These are phyloP conservation scores for Lithospermum erythrorhizon DNA, from an alignment of 257 asterid species.

Conservation along the genomic window DNA sequence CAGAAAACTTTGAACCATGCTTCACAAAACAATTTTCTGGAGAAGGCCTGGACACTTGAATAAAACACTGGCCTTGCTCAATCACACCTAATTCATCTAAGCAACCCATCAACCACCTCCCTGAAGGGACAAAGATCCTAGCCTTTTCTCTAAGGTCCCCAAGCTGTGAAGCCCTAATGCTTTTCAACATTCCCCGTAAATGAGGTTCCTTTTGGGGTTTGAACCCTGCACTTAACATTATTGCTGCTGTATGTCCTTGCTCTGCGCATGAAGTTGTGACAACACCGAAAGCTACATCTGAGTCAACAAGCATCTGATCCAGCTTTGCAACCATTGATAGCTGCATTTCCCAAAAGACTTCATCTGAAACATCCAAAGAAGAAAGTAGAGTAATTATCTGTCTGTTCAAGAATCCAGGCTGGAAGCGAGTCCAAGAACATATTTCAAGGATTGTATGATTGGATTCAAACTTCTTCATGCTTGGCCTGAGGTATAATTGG, in stretches of 20 bases:
- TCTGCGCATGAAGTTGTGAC: constrained; percentile 67
- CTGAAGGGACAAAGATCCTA: constrained; percentile 65
- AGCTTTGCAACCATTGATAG: constrained; percentile 54
- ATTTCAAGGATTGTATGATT: constrained; percentile 72
- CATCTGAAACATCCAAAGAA: constrained; percentile 54
- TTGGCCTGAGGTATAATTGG: constrained; percentile 46
- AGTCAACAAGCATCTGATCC: constrained; percentile 51
- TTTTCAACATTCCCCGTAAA: constrained; percentile 67
- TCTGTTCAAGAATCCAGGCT: constrained; percentile 83
- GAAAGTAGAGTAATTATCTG: constrained; percentile 81
- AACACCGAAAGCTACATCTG: constrained; percentile 62
- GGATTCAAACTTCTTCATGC: constrained; percentile 78
- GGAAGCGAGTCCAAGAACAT: constrained; percentile 85
- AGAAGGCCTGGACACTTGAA: constrained; percentile 68
- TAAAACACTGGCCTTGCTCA: constrained; percentile 76
- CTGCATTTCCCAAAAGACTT: constrained; percentile 72
- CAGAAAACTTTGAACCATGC: constrained; percentile 58
- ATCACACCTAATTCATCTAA: constrained; percentile 74
- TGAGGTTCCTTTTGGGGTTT: constrained; percentile 71
- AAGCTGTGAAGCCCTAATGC: constrained; percentile 85
- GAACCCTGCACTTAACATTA: constrained; percentile 90
- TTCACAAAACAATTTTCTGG: constrained; percentile 55
- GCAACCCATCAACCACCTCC: constrained; percentile 98
- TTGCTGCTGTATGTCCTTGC: constrained; percentile 64
- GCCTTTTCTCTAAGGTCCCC: constrained; percentile 72